Conservation (phyloP, 208 protist species). For the Crithidia acanthocephali region DNA sequence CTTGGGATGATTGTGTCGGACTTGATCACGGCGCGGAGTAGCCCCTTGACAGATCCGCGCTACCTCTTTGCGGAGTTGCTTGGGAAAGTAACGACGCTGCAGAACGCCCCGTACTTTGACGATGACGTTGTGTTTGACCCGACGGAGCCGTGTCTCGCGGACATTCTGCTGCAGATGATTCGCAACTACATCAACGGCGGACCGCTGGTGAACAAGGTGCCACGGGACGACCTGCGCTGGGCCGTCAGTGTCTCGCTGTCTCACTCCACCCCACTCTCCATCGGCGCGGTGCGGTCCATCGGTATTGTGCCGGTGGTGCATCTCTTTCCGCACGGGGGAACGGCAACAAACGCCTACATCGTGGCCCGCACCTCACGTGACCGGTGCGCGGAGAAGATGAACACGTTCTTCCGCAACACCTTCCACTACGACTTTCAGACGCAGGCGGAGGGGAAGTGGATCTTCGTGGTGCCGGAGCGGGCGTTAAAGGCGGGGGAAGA, state of each 20-base stretch:
- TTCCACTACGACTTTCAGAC: constrained; percentile 66
- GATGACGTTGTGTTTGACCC: constrained; percentile 76
- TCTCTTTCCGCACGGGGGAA: constrained; percentile 86
- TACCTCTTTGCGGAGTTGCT: constrained; percentile 71
- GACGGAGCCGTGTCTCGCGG: constrained; percentile 71
- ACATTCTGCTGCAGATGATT: constrained; percentile 92
- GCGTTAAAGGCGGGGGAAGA: constrained; percentile 72
- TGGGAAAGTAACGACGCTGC: constrained; percentile 68
- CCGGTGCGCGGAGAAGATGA: constrained; percentile 47
- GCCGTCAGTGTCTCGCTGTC: constrained; percentile 86
- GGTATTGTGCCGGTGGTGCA: constrained; percentile 90
- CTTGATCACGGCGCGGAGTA: constrained; percentile 78
- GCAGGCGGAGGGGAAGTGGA: constrained; percentile 55
- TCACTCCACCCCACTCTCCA: constrained; percentile 83
- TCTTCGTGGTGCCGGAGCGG: constrained; percentile 75
- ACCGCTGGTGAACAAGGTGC: constrained; percentile 87
- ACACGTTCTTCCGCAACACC: constrained; percentile 49
- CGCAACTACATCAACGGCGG: constrained; percentile 92
- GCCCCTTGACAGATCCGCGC: constrained; percentile 75
- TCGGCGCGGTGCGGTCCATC: constrained; percentile 72
- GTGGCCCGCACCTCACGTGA: constrained; percentile 64
- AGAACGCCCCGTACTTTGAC: constrained; percentile 91
- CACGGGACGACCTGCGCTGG: constrained; percentile 80
- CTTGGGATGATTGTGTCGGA: constrained; percentile 90
- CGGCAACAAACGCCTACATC: constrained; percentile 68